phyloP scores from a whole-genome alignment of 768 basidiomycete species.

The Suillus cothurnatus region DNA sequence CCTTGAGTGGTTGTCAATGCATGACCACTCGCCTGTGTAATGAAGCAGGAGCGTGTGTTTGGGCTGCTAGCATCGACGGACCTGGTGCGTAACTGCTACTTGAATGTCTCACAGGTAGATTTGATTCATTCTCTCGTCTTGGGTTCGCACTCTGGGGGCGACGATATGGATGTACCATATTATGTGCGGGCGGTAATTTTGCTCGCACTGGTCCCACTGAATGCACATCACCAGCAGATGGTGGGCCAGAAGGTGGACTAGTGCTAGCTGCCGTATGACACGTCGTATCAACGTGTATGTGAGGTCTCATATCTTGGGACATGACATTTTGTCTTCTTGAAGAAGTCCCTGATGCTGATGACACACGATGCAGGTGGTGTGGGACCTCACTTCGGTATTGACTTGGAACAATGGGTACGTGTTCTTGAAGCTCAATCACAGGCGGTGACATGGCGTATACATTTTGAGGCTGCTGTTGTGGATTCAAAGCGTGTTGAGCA shows the following conservation, averaged over 20 bases:
- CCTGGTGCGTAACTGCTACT: constrained; percentile 20
- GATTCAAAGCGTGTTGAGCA: constrained; percentile 24
- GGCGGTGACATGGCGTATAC: constrained; percentile 22
- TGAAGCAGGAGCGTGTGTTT: constrained; percentile 8
- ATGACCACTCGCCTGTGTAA: constrained; percentile 13
- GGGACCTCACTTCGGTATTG: constrained; percentile 27
- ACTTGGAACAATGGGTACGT: constrained; percentile 32
- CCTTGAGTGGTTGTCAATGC: constrained; percentile 11
- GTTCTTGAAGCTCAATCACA: constrained; percentile 28
- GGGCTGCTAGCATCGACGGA: constrained; percentile 12
- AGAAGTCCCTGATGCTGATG: constrained; percentile 14
- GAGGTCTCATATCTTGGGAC: constrained; percentile 35
- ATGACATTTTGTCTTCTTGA: constrained; percentile 7
- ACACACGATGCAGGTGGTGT: constrained; percentile 26
- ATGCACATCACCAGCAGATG: constrained; percentile 28
- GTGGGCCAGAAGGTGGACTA: constrained; percentile 34
- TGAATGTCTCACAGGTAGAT: constrained; percentile 31
- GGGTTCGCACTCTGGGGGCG: constrained; percentile 27
- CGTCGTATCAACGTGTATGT: constrained; percentile 35
- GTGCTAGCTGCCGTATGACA: constrained; percentile 29
- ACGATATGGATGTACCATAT: constrained; percentile 16
- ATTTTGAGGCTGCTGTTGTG: constrained; percentile 26
- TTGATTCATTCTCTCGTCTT: constrained; percentile 33
- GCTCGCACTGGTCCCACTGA: constrained; percentile 29
- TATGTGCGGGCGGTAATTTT: constrained; percentile 24